Base-by-base conservation (phyloP, 768 basidiomycete genomes). In the Suillus discolor region DNA sequence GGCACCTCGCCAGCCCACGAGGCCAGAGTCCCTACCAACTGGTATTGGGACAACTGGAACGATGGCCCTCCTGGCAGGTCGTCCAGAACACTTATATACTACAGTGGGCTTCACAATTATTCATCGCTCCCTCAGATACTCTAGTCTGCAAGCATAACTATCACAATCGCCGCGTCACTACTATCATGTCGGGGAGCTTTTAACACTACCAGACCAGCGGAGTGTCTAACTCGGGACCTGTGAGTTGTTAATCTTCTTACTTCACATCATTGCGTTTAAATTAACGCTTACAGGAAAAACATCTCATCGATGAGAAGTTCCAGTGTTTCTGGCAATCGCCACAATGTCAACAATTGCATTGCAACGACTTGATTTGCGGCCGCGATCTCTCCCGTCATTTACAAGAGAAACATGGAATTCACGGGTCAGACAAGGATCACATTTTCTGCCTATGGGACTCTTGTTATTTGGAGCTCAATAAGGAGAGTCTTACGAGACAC, bases 401-500 rank as follows among this genome's bases (percentile, higher is more conserved):
- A 8, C 57, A 16, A 6, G 25, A 42, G 9, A 6, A 1, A 7
- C 57, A 60, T 11, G 25, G 41, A 2, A 12, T 60, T 25, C 2
- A 5, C 1, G 57, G 57, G 6, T 3, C 36, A 4, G 34, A 60
- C 39, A 60, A 28, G 1, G 1, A 1, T 18, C 39, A 1, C 6
- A 3, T 39, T 18, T 5, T 0, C 6, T 60, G 59, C 39, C 25
- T 0, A 20, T 60, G 59, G 59, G 1, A 28, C 0, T 3, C 18
- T 20, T 60, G 59, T 20, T 3, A 25, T 4, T 6, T 1, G 25
- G 39, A 13, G 11, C 0, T 60, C 11, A 60, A 60, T 1, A 25
- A 25, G 18, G 25, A 18, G 68, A 34, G 4, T 28, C 25, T 60
- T 18, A 3, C 11, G 39, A 41, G 76, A 1, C 75, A 75, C 15